A percentile compares a stretch with the other conserved stretches of the same genome.
Evolutionary conservation across 305 asterid genomes (phyloP).

Genomic region (Fraxinus albicans): DNA sequence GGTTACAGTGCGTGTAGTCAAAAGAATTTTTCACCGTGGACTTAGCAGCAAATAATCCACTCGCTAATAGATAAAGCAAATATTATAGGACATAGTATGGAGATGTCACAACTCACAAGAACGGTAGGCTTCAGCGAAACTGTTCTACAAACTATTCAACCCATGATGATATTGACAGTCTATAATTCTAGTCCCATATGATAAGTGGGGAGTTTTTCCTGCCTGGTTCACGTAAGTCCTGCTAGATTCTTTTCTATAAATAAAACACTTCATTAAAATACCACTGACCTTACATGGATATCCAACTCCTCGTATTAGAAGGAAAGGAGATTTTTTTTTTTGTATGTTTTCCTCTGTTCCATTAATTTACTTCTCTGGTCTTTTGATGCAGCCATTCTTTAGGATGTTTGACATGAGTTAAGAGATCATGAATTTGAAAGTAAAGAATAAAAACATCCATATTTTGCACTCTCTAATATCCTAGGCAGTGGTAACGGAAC

Average conservation of each 20-base stretch:
- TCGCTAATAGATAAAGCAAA: background rate
- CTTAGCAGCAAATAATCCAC: background rate
- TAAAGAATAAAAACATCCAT: background rate
- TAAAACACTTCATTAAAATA: background rate
- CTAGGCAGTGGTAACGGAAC: background rate
- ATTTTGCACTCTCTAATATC: background rate
- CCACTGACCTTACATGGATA: background rate
- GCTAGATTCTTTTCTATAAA: background rate
- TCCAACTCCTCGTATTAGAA: background rate
- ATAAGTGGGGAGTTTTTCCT: background rate
- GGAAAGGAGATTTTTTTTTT: too few relatives aligned
- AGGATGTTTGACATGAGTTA: background rate
- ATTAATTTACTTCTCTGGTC: background rate
- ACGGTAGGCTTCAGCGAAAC: background rate
- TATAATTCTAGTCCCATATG: background rate
- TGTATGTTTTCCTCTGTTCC: background rate
- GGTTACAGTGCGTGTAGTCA: background rate
- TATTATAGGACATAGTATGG: background rate
- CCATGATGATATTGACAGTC: background rate
- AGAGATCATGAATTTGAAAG: background rate
- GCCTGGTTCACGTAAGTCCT: background rate
- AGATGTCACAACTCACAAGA: background rate
- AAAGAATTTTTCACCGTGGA: background rate
- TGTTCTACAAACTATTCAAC: background rate
- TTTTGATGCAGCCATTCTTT: background rate